These are phyloP conservation scores for Cercospora canescens DNA, from an alignment of 2,329 filamentous ascomycete genomes.

Conservation along the genomic window DNA sequence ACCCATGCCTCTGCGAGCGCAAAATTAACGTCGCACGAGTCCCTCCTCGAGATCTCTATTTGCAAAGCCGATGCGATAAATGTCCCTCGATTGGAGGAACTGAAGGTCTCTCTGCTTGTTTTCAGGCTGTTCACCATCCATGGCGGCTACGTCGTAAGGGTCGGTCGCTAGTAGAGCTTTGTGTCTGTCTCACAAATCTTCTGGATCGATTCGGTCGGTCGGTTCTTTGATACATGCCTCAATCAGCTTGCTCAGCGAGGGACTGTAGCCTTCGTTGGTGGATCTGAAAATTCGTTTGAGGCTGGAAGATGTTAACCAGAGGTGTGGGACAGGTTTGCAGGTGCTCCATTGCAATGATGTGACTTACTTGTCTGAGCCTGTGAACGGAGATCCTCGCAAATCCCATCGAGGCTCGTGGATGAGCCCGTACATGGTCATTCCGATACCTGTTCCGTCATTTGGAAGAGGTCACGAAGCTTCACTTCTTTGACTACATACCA, in stretches of 20 bases:
- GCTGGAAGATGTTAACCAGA: neutral
- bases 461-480: neutral
- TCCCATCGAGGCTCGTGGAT: neutral
- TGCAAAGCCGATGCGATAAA: neutral
- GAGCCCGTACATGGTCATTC: neutral
- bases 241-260: neutral
- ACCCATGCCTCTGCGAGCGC: neutral
- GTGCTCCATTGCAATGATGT: neutral
- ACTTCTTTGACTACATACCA: neutral
- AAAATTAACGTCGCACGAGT: neutral
- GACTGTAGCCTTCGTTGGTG: neutral
- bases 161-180: neutral
- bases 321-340: neutral
- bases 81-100: neutral
- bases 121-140: neutral
- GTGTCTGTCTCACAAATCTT: neutral
- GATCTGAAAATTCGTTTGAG: neutral
- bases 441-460: neutral
- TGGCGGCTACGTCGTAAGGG: neutral
- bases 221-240: neutral
- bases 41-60: neutral
- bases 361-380: neutral
- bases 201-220: neutral
- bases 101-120: neutral
- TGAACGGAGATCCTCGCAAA: neutral